phyloP scores from a whole-genome alignment of 83 land plant genomes.

The Diphasiastrum complanatum region DNA sequence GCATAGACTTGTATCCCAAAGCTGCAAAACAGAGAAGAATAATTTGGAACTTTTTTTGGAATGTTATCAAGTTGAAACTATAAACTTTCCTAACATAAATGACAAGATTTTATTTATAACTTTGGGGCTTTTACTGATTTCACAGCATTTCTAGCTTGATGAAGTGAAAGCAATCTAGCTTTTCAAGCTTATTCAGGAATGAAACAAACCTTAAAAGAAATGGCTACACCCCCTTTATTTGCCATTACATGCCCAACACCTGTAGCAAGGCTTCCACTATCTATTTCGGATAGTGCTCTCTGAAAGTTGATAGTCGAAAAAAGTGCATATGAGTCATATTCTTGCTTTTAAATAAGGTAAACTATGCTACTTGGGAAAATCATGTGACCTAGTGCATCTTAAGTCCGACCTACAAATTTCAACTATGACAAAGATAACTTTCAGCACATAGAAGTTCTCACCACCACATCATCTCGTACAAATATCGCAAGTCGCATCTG shows the following conservation, averaged over 20 bases:
- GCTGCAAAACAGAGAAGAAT: slow-evolving; percentile 17
- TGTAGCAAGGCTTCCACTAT: slow-evolving; percentile 50
- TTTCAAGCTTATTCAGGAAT: too few species aligned
- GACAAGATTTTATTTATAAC: too few species aligned
- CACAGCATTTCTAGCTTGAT: too few species aligned
- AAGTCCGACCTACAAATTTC: not conserved
- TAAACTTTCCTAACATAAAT: too few species aligned
- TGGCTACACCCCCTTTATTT: slow-evolving; percentile 49
- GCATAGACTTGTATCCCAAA: slow-evolving; percentile 49
- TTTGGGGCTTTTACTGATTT: too few species aligned
- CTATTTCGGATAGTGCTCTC: slow-evolving; percentile 48
- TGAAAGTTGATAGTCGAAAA: slow-evolving; percentile 10
- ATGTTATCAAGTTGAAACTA: too few species aligned
- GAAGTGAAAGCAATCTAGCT: too few species aligned
- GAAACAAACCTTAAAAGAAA: slow-evolving; percentile 35
- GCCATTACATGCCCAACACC: slow-evolving; percentile 55
- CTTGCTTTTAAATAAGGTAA: not conserved
- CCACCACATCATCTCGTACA: slow-evolving; percentile 48
- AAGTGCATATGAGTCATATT: not conserved
- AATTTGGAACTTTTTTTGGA: too few species aligned
- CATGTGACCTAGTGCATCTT: too few species aligned
- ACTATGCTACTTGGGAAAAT: too few species aligned
- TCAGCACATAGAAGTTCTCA: not conserved
- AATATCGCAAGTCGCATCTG: slow-evolving; percentile 45
- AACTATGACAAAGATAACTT: not conserved